Conservation (phyloP, 257 asterid species). For the Plantago major region DNA sequence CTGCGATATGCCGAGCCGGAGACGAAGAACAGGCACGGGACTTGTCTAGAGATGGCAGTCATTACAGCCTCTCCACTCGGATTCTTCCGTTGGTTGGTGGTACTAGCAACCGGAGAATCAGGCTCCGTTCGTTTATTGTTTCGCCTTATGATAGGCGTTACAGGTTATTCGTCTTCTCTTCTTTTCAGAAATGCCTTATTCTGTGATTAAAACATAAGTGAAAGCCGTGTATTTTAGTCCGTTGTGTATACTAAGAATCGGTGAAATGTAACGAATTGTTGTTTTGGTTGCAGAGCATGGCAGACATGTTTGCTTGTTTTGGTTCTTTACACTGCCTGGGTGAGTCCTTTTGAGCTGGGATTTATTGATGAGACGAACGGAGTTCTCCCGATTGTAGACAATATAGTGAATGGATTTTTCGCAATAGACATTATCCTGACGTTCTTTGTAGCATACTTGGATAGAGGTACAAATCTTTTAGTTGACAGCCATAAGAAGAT, state of each 20-base stretch:
- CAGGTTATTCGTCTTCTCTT: slow-evolving; percentile 40
- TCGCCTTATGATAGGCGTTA: slow-evolving; percentile 55
- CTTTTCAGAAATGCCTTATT: no score
- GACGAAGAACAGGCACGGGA: slow-evolving; percentile 19
- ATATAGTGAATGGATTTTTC: slow-evolving; percentile 51
- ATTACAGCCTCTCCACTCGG: slow-evolving; percentile 40
- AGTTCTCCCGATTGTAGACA: slow-evolving; percentile 41
- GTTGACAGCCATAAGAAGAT: slow-evolving; percentile 39
- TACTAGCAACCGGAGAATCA: slow-evolving; percentile 29
- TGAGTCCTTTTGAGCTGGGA: slow-evolving; percentile 51
- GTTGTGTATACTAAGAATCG: no score
- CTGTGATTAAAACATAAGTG: no score
- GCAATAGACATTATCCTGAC: slow-evolving; percentile 55
- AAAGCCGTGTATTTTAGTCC: no score
- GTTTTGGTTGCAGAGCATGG: slow-evolving; percentile 58
- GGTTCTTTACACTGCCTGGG: slow-evolving; percentile 58
- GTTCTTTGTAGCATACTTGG: slow-evolving; percentile 61
- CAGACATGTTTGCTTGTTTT: slow-evolving; percentile 37
- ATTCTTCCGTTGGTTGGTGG: slow-evolving; percentile 59
- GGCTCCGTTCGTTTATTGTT: slow-evolving; percentile 38
- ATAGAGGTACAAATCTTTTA: slow-evolving; percentile 36
- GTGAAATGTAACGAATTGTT: no score
- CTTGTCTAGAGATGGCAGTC: slow-evolving; percentile 40
- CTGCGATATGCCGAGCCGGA: slow-evolving; percentile 3
- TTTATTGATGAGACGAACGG: slow-evolving; percentile 39